Evolutionary conservation across 495 filamentous ascomycete species (phyloP), one percentile per base, ranked within the genome.

Genomic region (Aspergillus kassunensis): DNA sequence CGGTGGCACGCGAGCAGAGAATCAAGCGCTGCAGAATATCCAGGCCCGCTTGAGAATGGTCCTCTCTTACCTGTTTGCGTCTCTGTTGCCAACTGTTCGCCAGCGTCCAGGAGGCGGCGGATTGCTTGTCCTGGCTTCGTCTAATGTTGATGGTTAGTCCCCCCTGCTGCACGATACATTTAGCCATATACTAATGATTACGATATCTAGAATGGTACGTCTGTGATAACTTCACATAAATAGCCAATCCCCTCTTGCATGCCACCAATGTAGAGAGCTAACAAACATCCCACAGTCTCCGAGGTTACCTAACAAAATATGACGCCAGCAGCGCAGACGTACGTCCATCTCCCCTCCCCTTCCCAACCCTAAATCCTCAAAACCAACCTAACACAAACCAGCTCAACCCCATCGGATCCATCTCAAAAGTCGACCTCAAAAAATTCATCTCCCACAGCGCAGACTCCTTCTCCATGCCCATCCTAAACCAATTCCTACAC

Each of bases 31-130:
- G 16, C 92, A 92, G 59, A 91, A 90, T 58, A 81, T 95, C 16
- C 90, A 96, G 61, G 89, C 90, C 2, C 73, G 90, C 2, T 65
- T 78, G 8, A 72, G 91, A 46, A 96, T 96, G 90, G 89, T 95
- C 2, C 53, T 84, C 0, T 78, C 87, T 1, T 95, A 95, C 63
- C 62, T 83, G 8, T 89, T 89, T 66, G 86, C 83, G 0, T 84
- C 86, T 43, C 60, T 89, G 24, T 67, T 89, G 1, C 81, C 85
- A 0, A 80, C 75, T 11, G 75, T 84, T 6, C 66, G 74, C 21
- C 68, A 79, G 25, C 69, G 76, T 12, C 69, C 63, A 7, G 74
- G 73, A 15, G 79, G 80, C 10, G 83, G 82, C 33, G 62, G 74
- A 12, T 68, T 91, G 1, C 71, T 90, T 12, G 85, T 90, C 8